A percentile compares a stretch with the other conserved stretches of the same genome.
Conservation (phyloP, 2,329 filamentous ascomycete genomes). For the Penicillium vulpinum region DNA sequence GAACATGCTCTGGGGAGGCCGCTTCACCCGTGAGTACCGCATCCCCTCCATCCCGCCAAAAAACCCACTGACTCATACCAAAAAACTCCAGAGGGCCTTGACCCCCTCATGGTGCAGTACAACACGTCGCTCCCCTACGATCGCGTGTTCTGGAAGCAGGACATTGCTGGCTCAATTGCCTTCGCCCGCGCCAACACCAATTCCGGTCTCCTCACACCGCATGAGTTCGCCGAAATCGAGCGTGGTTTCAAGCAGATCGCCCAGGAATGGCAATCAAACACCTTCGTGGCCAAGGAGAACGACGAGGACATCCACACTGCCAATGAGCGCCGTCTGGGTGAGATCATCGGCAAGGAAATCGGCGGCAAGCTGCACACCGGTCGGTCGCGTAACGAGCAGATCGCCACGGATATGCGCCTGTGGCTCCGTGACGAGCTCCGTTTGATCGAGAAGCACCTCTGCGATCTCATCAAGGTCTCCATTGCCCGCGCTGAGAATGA, state of each 20-base stretch:
- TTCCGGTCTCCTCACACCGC: slow-evolving; percentile 68
- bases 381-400: slow-evolving; percentile 85
- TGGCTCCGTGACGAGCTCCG: slow-evolving; percentile 78
- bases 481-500: slow-evolving; percentile 70
- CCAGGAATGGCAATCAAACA: slow-evolving; percentile 45
- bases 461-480: slow-evolving; percentile 68
- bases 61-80: slow-evolving; percentile 22
- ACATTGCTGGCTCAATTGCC: slow-evolving; percentile 77
- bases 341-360: slow-evolving; percentile 82
- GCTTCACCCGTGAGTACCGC: slow-evolving; percentile 56
- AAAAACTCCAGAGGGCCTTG: slow-evolving; percentile 64
- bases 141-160: slow-evolving; percentile 73
- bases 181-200: slow-evolving; percentile 79
- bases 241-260: slow-evolving; percentile 62
- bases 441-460: slow-evolving; percentile 67
- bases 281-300: slow-evolving; percentile 40
- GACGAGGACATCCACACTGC: slow-evolving; percentile 67
- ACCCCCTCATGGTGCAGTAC: slow-evolving; percentile 83
- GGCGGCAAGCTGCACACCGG: slow-evolving; percentile 88
- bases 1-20: slow-evolving; percentile 62
- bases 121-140: slow-evolving; percentile 81
- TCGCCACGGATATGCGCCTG: slow-evolving; percentile 85
- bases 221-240: slow-evolving; percentile 75
- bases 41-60: slow-evolving; percentile 9
- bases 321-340: slow-evolving; percentile 71